Conservation (phyloP, 192 early-diverging fungal genomes). For the Piromyces finnis region DNA sequence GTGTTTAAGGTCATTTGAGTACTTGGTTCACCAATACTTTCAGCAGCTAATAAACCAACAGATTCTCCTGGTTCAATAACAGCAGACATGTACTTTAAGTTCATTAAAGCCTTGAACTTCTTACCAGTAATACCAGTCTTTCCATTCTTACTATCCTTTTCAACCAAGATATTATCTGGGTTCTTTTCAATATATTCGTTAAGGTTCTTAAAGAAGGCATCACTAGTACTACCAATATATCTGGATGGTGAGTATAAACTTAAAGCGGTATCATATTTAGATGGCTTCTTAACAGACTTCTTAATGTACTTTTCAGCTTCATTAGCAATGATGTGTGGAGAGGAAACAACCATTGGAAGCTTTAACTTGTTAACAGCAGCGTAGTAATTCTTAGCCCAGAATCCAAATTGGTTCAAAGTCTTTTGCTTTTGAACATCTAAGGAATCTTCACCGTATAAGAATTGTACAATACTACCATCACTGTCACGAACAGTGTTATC, state of each 20-base stretch:
- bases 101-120: constrained; percentile 81
- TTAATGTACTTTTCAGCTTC: constrained; percentile 58
- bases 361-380: constrained; percentile 65
- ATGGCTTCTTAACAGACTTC: constrained; percentile 52
- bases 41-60: constrained; percentile 91
- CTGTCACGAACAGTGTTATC: constrained; percentile 91
- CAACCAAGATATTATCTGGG: constrained; percentile 43
- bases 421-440: constrained; percentile 91
- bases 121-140: constrained; percentile 33
- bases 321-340: constrained; percentile 42
- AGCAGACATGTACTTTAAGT: constrained; percentile 84
- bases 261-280: constrained; percentile 36
- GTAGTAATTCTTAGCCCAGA: constrained; percentile 79
- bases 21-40: constrained; percentile 95
- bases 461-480: constrained; percentile 90
- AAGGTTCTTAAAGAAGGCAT: constrained; percentile 15
- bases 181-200: constrained; percentile 49
- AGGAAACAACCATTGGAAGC: constrained; percentile 37
- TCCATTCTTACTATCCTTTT: constrained; percentile 27
- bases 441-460: constrained; percentile 97
- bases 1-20: constrained; percentile 99
- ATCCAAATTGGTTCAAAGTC: constrained; percentile 76
- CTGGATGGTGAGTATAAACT: constrained; percentile 62
- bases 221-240: constrained; percentile 76
- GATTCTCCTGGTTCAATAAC: constrained; percentile 95